Evolutionary conservation across 1,284 basidiomycete species (phyloP), one percentile per base, ranked within the genome.

Genomic region (Ganoderma meredithae): DNA sequence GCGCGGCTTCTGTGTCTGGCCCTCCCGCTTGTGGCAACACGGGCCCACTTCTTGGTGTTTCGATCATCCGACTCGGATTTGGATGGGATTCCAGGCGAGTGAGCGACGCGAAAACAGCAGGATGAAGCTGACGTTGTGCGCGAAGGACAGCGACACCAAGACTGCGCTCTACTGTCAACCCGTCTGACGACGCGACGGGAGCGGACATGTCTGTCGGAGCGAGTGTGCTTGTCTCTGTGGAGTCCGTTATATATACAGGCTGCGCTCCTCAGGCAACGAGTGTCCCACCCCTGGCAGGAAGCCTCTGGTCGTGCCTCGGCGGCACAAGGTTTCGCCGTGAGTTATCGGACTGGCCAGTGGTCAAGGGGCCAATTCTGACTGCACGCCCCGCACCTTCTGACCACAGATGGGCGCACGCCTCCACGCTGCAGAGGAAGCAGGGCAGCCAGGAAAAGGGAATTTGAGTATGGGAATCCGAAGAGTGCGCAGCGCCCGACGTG

Each of bases 391-490:
- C 13, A 15, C 58, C 22, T 60, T 60, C 58, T 60, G 58, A 60
- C 58, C 58, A 22, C 7, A 0, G 36, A 60, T n/a, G 58, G 58
- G 58, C 39, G 58, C 36, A 39, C 39, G 4, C 41, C 12, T 40
- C 7, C n/a, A 25, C 22, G 12, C n/a, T 19, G 19, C 19, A 36
- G 55, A 33, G 15, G 58, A 39, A 60, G 58, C 58, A 25, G 22
- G 39, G 36, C 58, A 41, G 58, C 9, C 22, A 59, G 39, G 39
- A 36, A n/a, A 40, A 0, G 39, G 22, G 39, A 60, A 60, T 60
- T 60, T 41, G 58, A 60, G 22, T 25, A 60, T 60, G 39, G 55
- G 55, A 58, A 58, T 55, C n/a, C 31, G 55, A 58, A 58, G 55
- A 9, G 25, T 31, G 27, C 27, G 27, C 55, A 36, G 19, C 33